Evolutionary conservation across 2,329 filamentous ascomycete species (phyloP).

Genomic region (Aspergillus tamarii): DNA sequence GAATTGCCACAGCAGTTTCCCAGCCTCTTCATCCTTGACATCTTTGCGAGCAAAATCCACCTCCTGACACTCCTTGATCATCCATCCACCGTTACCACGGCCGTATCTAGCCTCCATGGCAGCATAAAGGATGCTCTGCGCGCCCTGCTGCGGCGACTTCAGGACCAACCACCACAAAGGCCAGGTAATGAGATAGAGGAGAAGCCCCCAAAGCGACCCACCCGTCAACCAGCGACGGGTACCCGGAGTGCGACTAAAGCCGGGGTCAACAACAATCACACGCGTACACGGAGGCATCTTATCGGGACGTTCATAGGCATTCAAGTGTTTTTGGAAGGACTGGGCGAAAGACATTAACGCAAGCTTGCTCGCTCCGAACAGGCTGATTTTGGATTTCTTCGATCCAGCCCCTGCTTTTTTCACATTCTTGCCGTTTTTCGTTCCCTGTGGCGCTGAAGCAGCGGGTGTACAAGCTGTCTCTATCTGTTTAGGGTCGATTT

Average conservation of each 20-base stretch:
- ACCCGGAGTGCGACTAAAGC: constrained; percentile 80
- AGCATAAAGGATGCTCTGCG: constrained; percentile 83
- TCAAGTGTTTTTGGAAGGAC: constrained; percentile 90
- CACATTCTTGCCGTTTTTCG: constrained; percentile 21
- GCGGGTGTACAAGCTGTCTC: constrained; percentile 4
- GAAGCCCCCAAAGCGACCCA: constrained; percentile 78
- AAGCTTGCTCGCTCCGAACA: constrained; percentile 70
- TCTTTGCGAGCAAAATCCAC: constrained; percentile 73
- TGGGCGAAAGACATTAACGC: constrained; percentile 87
- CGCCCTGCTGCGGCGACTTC: constrained; percentile 80
- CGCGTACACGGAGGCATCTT: constrained; percentile 78
- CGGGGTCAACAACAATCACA: constrained; percentile 86
- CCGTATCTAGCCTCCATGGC: constrained; percentile 78
- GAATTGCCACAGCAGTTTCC: constrained; percentile 86
- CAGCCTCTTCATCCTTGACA: constrained; percentile 74
- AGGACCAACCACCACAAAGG: constrained; percentile 83
- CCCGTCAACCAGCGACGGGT: constrained; percentile 84
- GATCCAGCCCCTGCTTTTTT: constrained; percentile 13
- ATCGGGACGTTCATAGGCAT: constrained; percentile 82
- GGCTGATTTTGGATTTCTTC: constrained; percentile 11
- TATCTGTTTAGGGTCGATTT: constrained; percentile 55
- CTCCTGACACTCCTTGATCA: constrained; percentile 88
- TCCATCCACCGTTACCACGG: constrained; percentile 65
- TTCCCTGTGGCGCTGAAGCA: not conserved
- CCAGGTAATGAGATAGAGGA: constrained; percentile 77